A percentile compares a stretch with the other conserved stretches of the same genome.
Evolutionary conservation across 768 basidiomycete genomes (phyloP).

Genomic region (Hygrophoropsis aurantiaca): DNA sequence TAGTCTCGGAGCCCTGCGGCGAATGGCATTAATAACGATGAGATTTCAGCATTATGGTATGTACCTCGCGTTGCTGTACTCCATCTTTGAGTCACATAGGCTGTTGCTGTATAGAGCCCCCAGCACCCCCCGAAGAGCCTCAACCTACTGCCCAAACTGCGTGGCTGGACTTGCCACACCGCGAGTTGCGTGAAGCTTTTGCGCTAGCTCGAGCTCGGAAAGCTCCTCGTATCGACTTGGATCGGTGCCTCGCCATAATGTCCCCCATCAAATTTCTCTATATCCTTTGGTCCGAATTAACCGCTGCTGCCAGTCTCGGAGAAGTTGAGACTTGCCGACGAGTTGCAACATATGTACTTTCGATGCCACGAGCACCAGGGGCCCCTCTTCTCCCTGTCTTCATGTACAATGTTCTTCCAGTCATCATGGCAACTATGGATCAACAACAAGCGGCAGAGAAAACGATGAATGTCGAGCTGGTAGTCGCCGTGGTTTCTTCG

Average conservation of each 20-base stretch:
- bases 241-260: slow-evolving; percentile 58
- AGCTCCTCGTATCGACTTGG: slow-evolving; percentile 63
- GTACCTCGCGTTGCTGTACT: slow-evolving; percentile 3
- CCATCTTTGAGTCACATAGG: not conserved
- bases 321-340: slow-evolving; percentile 64
- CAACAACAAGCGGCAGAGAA: slow-evolving; percentile 52
- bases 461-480: slow-evolving; percentile 56
- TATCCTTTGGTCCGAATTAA: slow-evolving; percentile 68
- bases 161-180: slow-evolving; percentile 56
- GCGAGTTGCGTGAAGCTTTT: slow-evolving; percentile 58
- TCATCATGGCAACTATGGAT: slow-evolving; percentile 55
- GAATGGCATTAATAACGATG: slow-evolving; percentile 38
- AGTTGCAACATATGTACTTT: slow-evolving; percentile 66
- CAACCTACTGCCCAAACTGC: slow-evolving; percentile 26
- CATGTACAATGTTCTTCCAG: slow-evolving; percentile 64
- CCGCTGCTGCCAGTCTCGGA: slow-evolving; percentile 50
- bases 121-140: slow-evolving; percentile 15
- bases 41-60: slow-evolving; percentile 39
- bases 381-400: slow-evolving; percentile 77
- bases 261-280: slow-evolving; percentile 63
- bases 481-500: slow-evolving; percentile 65
- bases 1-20: slow-evolving; percentile 39
- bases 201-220: slow-evolving; percentile 59
- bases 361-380: slow-evolving; percentile 53
- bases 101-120: not conserved